Base-by-base conservation (phyloP, 768 basidiomycete species). In the Fomitopsis pulvina region DNA sequence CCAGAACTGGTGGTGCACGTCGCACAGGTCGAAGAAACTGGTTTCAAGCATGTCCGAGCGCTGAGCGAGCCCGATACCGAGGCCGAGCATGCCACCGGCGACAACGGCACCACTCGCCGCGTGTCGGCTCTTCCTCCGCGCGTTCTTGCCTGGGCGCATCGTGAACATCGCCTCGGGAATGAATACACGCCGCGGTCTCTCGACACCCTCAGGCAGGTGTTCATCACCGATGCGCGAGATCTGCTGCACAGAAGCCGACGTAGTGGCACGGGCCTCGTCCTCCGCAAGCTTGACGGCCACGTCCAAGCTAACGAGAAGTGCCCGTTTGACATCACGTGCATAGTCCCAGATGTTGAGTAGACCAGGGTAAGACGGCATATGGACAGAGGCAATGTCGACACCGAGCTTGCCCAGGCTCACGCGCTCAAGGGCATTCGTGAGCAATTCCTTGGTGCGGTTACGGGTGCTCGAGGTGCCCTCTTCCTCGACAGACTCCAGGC, bases 101-200 rank as follows among this genome's bases (percentile, higher is more conserved):
- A 87, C 85, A 50, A 91, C 72, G 11, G 77, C 72, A 3, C 79
- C 76, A 25, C 63, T 47, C 9, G 60, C 40, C 22, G 54, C 49
- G 26, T 70, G 70, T 3, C 69, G 68, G 50, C 68, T 61, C 56
- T 61, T 75, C 53, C 75, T 66, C 46, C 55, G 58, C 26, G 58
- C 62, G 50, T 63, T 59, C 56, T 64, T 64, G 22, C 62, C 60
- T 7, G 75, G 66, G 21, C 72, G 74, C 38, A 76, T 67, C 48
- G 79, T 80, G 71, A 98, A 99, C 96, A 99, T 98, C 12, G 92
- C 95, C 63, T 95, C 87, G n/a, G 95, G 91, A 72, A 90, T 82
- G 74, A 99, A 99, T 11, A 95, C 81, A 24, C 91, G 76, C 49
- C 81, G 77, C 43, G 80, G 81, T 34, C 90, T 75, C 64, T 92